Base-by-base conservation (phyloP, 2,329 filamentous ascomycete species). In the Ilyonectria mors-panacis region DNA sequence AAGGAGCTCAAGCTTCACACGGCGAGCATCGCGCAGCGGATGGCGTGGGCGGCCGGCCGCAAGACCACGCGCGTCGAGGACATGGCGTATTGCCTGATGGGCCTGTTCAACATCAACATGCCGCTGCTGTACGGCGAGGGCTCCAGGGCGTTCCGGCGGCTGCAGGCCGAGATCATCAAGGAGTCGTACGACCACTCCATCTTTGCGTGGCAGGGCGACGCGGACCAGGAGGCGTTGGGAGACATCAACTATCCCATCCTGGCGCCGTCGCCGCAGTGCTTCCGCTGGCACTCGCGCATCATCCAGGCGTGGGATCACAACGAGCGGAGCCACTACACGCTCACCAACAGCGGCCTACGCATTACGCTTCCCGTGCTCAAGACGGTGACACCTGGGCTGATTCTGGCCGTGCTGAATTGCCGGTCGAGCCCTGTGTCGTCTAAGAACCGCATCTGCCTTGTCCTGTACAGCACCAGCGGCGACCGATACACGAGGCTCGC, bases 121-220 rank as follows among this genome's bases (percentile, higher is more conserved):
- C 65, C 71, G 8, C 65, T 73, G 63, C 54, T 73, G 10, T 74
- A 73, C 56, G 72, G 70, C 12, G 72, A 74, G 37, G 73, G 74
- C 1, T 59, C 67, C 2, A 69, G 59, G 30, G 73, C 74, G 0
- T 76, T 76, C 30, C 55, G 71, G 23, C 67, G 73, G 10, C 63
- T 75, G 23, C 74, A 76, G 30, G 73, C 75, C 26, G 73, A 75
- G 44, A 74, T 75, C 12, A 57, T 75, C 8, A 68, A 69, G n/a
- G 59, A 70, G 15, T 69, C 63, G 6, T 67, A 76, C 44, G 71
- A 75, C 33, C 62, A 73, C n/a, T 70, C 70, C 12, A 72, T 72
- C 58, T 70, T 70, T 50, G 70, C 73, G 6, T 76, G 74, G 74
- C 37, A 54, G n/a, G 39, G 50, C 7, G 56, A 59, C 6, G 33